phyloP scores from a whole-genome alignment of 768 basidiomycete genomes.

The Suillus tomentosus region DNA sequence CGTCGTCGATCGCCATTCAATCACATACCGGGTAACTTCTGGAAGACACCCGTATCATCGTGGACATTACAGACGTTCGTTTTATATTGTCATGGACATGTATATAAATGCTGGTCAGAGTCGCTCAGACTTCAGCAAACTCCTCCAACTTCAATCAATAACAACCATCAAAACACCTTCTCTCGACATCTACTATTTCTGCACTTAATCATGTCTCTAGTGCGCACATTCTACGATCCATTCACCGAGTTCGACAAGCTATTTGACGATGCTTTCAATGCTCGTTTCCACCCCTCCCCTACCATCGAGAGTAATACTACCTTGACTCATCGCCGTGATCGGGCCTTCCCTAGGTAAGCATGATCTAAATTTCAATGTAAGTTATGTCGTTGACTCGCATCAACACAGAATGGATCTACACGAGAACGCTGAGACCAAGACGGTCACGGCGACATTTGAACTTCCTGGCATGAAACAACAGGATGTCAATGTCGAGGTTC shows the following conservation, averaged over 20 bases:
- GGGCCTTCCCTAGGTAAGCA: slow-evolving; percentile 32
- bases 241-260: slow-evolving; percentile 44
- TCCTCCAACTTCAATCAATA: not conserved
- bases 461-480: not conserved
- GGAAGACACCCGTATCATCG: not conserved
- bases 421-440: slow-evolving; percentile 47
- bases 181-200: not conserved
- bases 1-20: not conserved
- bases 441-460: slow-evolving; percentile 44
- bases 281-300: slow-evolving; percentile 25
- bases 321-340: not conserved
- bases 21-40: not conserved
- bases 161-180: not conserved
- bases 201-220: slow-evolving; percentile 24
- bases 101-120: not conserved
- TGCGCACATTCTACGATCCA: slow-evolving; percentile 37
- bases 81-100: not conserved
- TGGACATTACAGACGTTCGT: not conserved
- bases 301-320: slow-evolving; percentile 17
- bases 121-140: not conserved
- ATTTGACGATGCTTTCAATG: slow-evolving; percentile 38
- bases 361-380: not conserved
- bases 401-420: slow-evolving; percentile 53
- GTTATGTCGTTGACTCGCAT: not conserved
- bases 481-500: not conserved